Evolutionary conservation across 495 filamentous ascomycete species (phyloP).

Genomic region (Lasiosphaeris hirsuta): DNA sequence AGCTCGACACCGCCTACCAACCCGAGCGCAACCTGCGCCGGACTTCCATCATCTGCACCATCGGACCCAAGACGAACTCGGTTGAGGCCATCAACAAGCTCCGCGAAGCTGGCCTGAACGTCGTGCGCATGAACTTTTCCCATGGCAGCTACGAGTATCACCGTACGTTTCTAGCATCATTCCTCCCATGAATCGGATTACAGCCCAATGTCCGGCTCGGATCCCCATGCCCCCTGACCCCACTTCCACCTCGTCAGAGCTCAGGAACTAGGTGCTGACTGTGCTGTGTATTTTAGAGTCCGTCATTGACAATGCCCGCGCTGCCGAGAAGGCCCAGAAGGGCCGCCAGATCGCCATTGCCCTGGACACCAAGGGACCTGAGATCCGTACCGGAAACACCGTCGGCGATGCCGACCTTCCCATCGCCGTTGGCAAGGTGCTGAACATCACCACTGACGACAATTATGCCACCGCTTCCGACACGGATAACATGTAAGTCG

Average conservation of each 20-base stretch:
- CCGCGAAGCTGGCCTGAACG: conserved; percentile 84
- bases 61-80: conserved; percentile 98
- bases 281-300: conserved; percentile 50
- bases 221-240: too few species aligned
- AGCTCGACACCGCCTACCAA: conserved; percentile 68
- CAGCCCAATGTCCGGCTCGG: too few species aligned
- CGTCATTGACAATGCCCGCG: conserved; percentile 89
- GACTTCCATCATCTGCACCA: conserved; percentile 98
- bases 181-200: too few species aligned
- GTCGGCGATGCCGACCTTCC: conserved; percentile 78
- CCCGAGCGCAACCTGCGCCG: conserved; percentile 86
- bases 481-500: conserved; percentile 83
- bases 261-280: too few species aligned
- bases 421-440: conserved; percentile 72
- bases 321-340: conserved; percentile 68
- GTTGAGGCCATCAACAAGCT: conserved; percentile 93
- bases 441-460: conserved; percentile 98
- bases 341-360: conserved; percentile 95
- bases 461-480: conserved; percentile 80
- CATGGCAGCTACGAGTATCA: conserved; percentile 82
- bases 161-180: conserved; percentile 23
- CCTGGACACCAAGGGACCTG: conserved; percentile 97
- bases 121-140: conserved; percentile 98
- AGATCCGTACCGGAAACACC: conserved; percentile 97
- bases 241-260: too few species aligned